Base-by-base conservation (phyloP, 1,284 basidiomycete genomes). In the Pholiota adiposa region DNA sequence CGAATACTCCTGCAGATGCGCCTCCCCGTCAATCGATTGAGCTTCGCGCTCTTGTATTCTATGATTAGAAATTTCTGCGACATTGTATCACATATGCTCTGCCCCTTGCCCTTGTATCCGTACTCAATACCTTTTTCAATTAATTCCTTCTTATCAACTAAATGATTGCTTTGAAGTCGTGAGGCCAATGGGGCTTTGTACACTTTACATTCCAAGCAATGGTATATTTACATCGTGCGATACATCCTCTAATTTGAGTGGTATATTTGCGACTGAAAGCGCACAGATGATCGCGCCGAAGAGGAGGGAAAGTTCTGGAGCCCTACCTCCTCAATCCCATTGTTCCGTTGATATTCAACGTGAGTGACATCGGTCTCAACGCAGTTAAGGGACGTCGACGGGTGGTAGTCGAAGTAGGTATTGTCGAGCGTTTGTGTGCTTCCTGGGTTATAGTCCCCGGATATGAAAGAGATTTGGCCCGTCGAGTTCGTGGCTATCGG, bases 21-120 rank as follows among this genome's bases (percentile, higher is more conserved):
- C 83, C 81, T 29, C 71, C 75, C 4, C 73, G 86, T 51, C 80
- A 87, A 72, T 86, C 84, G 0, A 87, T 88, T 56, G 86, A 87
- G 70, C 68, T 87, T 25, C 69, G 86, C 23, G 79, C 83, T 0
- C 72, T 89, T 9, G 84, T 88, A 0, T 88, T 88, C 72, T 88
- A 87, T 63, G 82, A 84, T 64, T 80, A 67, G 52, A n/a, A n/a
- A 48, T 3, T 41, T 12, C 23, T 16, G 19, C 12, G 8, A 19
- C 19, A 18, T n/a, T n/a, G n/a, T n/a, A n/a, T n/a, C n/a, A n/a
- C n/a, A n/a, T n/a, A n/a, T n/a, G n/a, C n/a, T n/a, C n/a, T n/a
- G n/a, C n/a, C n/a, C n/a, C n/a, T n/a, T n/a, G n/a, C n/a, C n/a
- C n/a, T n/a, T n/a, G n/a, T n/a, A n/a, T n/a, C n/a, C n/a, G n/a